phyloP scores from a whole-genome alignment of 139 green algal genomes.

The Yamagishiella unicocca region DNA sequence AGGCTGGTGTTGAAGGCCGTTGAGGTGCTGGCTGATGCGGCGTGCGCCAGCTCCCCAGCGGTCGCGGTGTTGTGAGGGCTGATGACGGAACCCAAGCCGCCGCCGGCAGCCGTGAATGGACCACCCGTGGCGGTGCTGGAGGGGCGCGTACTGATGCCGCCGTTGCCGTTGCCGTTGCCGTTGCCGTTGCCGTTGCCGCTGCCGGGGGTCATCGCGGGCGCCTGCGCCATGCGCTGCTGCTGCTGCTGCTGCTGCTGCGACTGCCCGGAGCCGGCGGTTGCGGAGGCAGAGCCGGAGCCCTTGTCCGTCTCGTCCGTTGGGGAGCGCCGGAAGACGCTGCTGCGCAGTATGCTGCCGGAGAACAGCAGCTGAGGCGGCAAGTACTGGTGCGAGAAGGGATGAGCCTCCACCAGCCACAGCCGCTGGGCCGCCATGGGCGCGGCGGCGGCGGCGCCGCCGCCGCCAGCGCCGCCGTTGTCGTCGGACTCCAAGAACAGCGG shows the following conservation, averaged over 20 bases:
- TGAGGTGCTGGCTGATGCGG: neutral
- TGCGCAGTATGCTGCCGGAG: neutral
- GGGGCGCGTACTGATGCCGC: too few species aligned
- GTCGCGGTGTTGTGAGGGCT: neutral
- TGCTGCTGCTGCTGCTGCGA: neutral
- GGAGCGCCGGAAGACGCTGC: neutral
- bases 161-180: too few species aligned
- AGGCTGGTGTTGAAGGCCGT: neutral
- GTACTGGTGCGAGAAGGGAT: slow-evolving; percentile 37
- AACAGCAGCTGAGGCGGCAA: slow-evolving; percentile 43
- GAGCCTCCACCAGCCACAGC: slow-evolving; percentile 46
- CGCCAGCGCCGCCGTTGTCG: neutral
- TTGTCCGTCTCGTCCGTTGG: neutral
- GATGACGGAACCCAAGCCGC: neutral
- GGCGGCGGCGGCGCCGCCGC: neutral
- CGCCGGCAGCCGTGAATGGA: too few species aligned
- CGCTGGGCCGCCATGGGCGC: neutral
- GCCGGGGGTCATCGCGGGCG: neutral
- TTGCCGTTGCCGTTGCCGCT: neutral
- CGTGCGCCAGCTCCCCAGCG: neutral
- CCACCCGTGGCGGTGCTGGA: too few species aligned
- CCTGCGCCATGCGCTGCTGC: neutral
- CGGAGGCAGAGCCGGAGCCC: neutral
- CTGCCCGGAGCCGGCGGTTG: neutral
- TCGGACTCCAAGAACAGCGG: slow-evolving; percentile 29